phyloP scores from a whole-genome alignment of 495 filamentous ascomycete species.

The Aspergillus homomorphus region DNA sequence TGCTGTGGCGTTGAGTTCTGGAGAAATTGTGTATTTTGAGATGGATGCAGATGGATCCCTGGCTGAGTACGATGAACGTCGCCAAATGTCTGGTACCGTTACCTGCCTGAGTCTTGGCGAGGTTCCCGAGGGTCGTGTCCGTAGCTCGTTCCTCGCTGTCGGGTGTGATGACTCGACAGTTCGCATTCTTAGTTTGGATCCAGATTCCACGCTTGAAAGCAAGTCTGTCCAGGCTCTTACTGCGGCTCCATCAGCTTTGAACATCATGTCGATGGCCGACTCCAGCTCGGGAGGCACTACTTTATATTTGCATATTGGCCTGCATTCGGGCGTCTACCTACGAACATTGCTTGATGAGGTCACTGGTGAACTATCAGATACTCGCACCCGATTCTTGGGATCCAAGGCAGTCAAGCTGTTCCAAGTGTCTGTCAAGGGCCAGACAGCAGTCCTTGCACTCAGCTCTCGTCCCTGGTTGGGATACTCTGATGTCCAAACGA shows the following conservation, averaged over 20 bases:
- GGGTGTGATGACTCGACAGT: slow-evolving; percentile 97
- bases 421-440: slow-evolving; percentile 76
- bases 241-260: slow-evolving; percentile 80
- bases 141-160: slow-evolving; percentile 89
- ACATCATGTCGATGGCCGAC: slow-evolving; percentile 94
- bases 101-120: slow-evolving; percentile 91
- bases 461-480: slow-evolving; percentile 91
- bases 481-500: slow-evolving; percentile 79
- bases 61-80: slow-evolving; percentile 92
- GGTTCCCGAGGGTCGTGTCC: slow-evolving; percentile 80
- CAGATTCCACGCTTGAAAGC: slow-evolving; percentile 83
- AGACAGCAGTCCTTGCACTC: slow-evolving; percentile 83
- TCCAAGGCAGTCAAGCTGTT: slow-evolving; percentile 85
- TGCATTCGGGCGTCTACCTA: slow-evolving; percentile 93
- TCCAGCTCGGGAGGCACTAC: slow-evolving; percentile 76
- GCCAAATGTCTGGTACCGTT: slow-evolving; percentile 93
- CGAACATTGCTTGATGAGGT: slow-evolving; percentile 90
- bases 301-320: slow-evolving; percentile 88
- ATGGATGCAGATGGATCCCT: slow-evolving; percentile 88
- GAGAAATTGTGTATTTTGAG: slow-evolving; percentile 97
- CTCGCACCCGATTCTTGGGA: slow-evolving; percentile 88
- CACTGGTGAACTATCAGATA: slow-evolving; percentile 91
- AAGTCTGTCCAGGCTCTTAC: slow-evolving; percentile 92
- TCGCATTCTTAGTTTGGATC: slow-evolving; percentile 84
- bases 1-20: slow-evolving; percentile 86